Evolutionary conservation across 441 rosid species (phyloP), one percentile per base, ranked within the genome.

Genomic region (Croton laevigatus): DNA sequence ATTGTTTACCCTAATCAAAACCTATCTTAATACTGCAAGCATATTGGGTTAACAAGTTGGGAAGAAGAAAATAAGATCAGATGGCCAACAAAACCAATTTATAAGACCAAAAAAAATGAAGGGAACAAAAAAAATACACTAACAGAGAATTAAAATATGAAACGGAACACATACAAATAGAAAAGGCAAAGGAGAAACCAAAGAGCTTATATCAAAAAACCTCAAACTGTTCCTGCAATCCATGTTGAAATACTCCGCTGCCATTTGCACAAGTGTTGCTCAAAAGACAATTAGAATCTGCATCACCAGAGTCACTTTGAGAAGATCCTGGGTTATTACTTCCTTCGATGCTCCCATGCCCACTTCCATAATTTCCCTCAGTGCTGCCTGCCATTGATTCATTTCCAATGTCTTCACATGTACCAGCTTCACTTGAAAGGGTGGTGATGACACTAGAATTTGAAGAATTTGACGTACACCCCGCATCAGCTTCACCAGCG

Each of bases 241-340:
- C 68, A 27, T 74, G 72, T 55, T 22, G 65, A 38, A 76, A 68
- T n/a, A 59, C 77, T 72, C 68, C 72, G 53, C 61, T 63, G 59
- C 66, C 75, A 53, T 73, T 65, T 4, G 67, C 46, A 59, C 63
- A 44, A 20, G 59, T 70, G 46, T 80, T 79, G 72, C 71, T 82
- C 66, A 73, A n/a, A 67, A 49, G 61, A 22, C 74, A 73, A 55
- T 75, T 75, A 0, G 81, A 78, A 63, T 84, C 87, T 45, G 81
- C 84, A 75, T 80, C 86, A 60, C 83, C 81, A 4, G 78, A 81
- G 76, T 80, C 84, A 68, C 89, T 75, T 68, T 51, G 83, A 48
- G 84, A 80, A 65, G 78, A 75, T 49, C 73, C 81, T 2, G 48
- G 72, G 71, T 74, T 68, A 76, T 69, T 73, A 66, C 81, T 83